phyloP scores from a whole-genome alignment of 306 rosid species.

The Cyclanthera cordifolia region DNA sequence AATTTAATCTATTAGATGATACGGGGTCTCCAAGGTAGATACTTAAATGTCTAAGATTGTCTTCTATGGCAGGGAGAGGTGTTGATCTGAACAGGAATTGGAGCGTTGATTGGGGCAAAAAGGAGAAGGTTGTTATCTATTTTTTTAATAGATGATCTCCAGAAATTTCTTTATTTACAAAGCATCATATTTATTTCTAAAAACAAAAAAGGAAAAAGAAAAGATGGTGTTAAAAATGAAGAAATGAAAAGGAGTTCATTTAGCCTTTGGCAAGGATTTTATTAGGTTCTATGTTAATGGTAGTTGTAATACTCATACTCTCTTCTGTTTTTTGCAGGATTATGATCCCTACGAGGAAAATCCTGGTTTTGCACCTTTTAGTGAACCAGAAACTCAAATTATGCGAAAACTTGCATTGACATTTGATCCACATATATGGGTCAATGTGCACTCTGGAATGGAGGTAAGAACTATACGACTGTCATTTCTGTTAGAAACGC shows the following conservation, averaged over 20 bases:
- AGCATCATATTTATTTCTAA: not conserved
- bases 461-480: slow-evolving; percentile 35
- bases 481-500: not conserved
- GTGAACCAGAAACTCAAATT: slow-evolving; percentile 95
- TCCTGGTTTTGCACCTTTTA: slow-evolving; percentile 82
- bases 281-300: not conserved
- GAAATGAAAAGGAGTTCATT: not conserved
- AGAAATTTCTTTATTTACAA: not conserved
- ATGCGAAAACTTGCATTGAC: slow-evolving; percentile 81
- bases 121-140: slow-evolving; percentile 61
- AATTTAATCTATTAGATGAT: slow-evolving; percentile 7
- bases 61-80: slow-evolving; percentile 69
- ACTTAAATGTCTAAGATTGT: slow-evolving; percentile 24
- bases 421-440: slow-evolving; percentile 90
- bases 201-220: not conserved
- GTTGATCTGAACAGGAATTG: slow-evolving; percentile 98
- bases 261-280: not conserved
- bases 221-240: not conserved
- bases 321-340: slow-evolving; percentile 42
- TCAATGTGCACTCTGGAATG: slow-evolving; percentile 98
- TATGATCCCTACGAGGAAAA: slow-evolving; percentile 97
- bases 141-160: not conserved
- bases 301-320: not conserved
- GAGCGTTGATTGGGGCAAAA: slow-evolving; percentile 99
- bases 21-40: slow-evolving; percentile 13